phyloP scores from a whole-genome alignment of 306 rosid species.

The Aeschynomene evenia region DNA sequence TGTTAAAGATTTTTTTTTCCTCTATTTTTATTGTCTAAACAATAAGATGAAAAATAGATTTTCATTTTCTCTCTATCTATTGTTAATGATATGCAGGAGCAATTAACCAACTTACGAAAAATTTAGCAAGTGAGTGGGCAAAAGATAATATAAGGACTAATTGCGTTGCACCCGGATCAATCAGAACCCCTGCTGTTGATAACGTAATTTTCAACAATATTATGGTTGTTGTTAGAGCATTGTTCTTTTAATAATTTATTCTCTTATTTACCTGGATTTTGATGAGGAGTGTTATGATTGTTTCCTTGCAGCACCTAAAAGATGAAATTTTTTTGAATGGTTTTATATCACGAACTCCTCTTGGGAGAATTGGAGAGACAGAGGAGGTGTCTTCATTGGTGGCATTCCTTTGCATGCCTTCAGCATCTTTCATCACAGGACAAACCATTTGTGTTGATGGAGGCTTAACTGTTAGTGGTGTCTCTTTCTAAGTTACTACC shows the following conservation, averaged over 20 bases:
- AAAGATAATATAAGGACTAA: slow-evolving; percentile 57
- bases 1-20: too few species aligned
- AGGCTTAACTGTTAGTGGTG: too few species aligned
- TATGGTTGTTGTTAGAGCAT: too few species aligned
- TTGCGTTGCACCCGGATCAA: slow-evolving; percentile 54
- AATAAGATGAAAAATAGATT: too few species aligned
- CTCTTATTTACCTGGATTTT: neutral
- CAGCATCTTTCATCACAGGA: slow-evolving; percentile 31
- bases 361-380: slow-evolving; percentile 44
- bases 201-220: neutral
- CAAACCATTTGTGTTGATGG: too few species aligned
- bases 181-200: slow-evolving; percentile 33
- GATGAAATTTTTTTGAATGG: neutral
- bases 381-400: slow-evolving; percentile 47
- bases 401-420: slow-evolving; percentile 48
- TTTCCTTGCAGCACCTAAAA: slow-evolving; percentile 19
- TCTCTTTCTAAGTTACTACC: too few species aligned
- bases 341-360: slow-evolving; percentile 27
- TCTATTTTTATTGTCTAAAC: too few species aligned
- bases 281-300: neutral
- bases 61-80: too few species aligned
- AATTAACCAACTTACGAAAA: slow-evolving; percentile 45
- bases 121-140: slow-evolving; percentile 67
- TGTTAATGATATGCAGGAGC: slow-evolving; percentile 41
- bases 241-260: neutral